Base-by-base conservation (phyloP, 129 eudicot species). In the Ambrosia trifida region DNA sequence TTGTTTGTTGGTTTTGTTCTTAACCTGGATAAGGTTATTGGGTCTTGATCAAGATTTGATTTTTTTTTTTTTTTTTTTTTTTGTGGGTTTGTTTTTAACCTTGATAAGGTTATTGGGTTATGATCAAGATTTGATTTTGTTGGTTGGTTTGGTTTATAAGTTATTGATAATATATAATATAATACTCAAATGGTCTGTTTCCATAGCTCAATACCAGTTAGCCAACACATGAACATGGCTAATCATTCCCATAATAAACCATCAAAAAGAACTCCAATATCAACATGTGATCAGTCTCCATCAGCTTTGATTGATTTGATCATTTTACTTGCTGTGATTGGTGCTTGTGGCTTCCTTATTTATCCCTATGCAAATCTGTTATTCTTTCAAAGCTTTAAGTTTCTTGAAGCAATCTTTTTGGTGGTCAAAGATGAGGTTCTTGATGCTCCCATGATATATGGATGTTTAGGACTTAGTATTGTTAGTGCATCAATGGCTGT, bases 271-370 rank as follows among this genome's bases (percentile, higher is more conserved):
- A 14, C 56, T 41, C 72, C 80, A 40, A 72, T 40, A 70, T 76
- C 86, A 3, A 80, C 69, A 19, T 91, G 97, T 74, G 78, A 81
- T 14, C 87, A 83, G 75, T 88, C 96, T 67, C 83, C 79, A 35
- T 86, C 76, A 32, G 98, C 96, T 35, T 73, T 84, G 35, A 69
- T 91, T 44, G 98, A 91, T 81, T 72, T 88, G 72, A 35, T 89
- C 49, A 88, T 91, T 59, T 68, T 86, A 70, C 83, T 91, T 66
- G 96, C 89, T 44, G 96, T 86, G 16, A 58, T 89, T 41, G 60
- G 87, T 45, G 87, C 98, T 30, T 88, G 78, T 63, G 96, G 87
- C 54, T 76, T 86, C 72, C 62, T 91, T 58, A 20, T 91, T 0
- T 84, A 84, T 44, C 97, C 97, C 10, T 83, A 85, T 61, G 72